These are phyloP conservation scores for Coccomyxa sp. DNA, from an alignment of 139 green algal genomes.

Conservation along the genomic window DNA sequence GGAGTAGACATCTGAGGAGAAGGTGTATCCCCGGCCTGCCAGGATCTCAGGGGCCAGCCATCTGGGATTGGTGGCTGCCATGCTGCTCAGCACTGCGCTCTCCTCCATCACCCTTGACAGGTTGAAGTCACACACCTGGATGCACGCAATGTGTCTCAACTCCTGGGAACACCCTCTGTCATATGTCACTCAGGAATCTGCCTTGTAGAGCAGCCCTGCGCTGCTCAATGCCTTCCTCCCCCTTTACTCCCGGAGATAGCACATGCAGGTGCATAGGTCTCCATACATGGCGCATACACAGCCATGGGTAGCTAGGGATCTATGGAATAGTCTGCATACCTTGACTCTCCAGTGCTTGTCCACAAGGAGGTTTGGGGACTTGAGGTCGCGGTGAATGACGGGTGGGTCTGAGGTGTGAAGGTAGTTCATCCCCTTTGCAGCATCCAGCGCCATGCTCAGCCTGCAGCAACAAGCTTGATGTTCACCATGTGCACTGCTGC, in stretches of 20 bases:
- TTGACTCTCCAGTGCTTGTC: constrained; percentile 56
- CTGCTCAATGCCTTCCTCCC: too few species aligned
- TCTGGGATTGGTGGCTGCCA: constrained; percentile 53
- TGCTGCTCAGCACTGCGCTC: constrained; percentile 33
- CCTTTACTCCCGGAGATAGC: too few species aligned
- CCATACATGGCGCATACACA: too few species aligned
- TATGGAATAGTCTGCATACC: too few species aligned
- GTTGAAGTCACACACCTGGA: constrained; percentile 56
- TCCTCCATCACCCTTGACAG: constrained; percentile 49
- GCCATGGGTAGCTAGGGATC: too few species aligned
- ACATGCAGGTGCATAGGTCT: too few species aligned
- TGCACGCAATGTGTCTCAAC: too few species aligned
- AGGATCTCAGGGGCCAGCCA: constrained; percentile 66
- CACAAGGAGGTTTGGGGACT: constrained; percentile 61
- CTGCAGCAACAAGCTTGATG: not conserved
- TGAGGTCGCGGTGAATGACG: constrained; percentile 64
- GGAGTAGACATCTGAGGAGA: constrained; percentile 50
- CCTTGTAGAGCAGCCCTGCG: too few species aligned
- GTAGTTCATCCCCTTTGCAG: constrained; percentile 62
- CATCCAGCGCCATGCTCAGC: constrained; percentile 49
- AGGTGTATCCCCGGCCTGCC: constrained; percentile 32
- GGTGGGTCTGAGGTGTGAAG: constrained; percentile 46
- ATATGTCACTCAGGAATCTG: too few species aligned
- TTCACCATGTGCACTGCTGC: not conserved
- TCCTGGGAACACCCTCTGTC: too few species aligned